A percentile compares a stretch with the other conserved stretches of the same genome.
Conservation (phyloP, 192 early-diverging fungal species). For the Coemansia nantahalensis region DNA sequence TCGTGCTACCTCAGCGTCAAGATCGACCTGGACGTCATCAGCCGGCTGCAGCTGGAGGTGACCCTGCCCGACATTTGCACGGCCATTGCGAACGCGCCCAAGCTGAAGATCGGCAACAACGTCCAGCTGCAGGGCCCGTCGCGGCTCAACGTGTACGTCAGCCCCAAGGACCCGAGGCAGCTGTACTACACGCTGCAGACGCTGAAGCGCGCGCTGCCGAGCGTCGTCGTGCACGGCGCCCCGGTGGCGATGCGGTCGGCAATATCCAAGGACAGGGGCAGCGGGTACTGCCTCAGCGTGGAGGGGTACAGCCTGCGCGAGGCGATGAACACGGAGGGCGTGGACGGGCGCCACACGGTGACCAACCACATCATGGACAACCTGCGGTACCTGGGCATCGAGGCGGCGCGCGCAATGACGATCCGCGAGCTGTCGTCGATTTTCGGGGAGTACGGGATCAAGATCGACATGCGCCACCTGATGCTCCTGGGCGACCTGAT, state of each 20-base stretch:
- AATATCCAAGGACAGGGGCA: slow-evolving; percentile 52
- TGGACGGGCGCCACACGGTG: slow-evolving; percentile 72
- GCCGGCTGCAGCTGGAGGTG: slow-evolving; percentile 87
- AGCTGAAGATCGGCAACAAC: slow-evolving; percentile 84
- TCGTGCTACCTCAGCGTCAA: slow-evolving; percentile 78
- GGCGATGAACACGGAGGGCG: slow-evolving; percentile 94
- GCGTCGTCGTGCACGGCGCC: slow-evolving; percentile 87
- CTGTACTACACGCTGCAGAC: slow-evolving; percentile 74
- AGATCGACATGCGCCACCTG: slow-evolving; percentile 92
- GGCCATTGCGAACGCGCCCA: slow-evolving; percentile 75
- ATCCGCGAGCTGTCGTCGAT: slow-evolving; percentile 85
- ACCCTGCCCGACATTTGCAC: slow-evolving; percentile 70
- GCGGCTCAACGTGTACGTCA: slow-evolving; percentile 66
- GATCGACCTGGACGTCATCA: slow-evolving; percentile 81
- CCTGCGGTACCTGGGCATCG: slow-evolving; percentile 87
- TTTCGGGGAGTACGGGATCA: slow-evolving; percentile 89
- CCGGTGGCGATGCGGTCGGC: slow-evolving; percentile 82
- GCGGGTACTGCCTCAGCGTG: slow-evolving; percentile 64
- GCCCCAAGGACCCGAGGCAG: slow-evolving; percentile 57
- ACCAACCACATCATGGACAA: slow-evolving; percentile 96
- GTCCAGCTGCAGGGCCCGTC: slow-evolving; percentile 61
- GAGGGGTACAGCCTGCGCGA: slow-evolving; percentile 93
- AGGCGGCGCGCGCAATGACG: slow-evolving; percentile 89
- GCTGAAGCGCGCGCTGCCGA: slow-evolving; percentile 81
- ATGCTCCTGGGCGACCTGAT: slow-evolving; percentile 98